Base-by-base conservation (phyloP, 2,329 filamentous ascomycete genomes). In the Thielaviopsis euricoi region DNA sequence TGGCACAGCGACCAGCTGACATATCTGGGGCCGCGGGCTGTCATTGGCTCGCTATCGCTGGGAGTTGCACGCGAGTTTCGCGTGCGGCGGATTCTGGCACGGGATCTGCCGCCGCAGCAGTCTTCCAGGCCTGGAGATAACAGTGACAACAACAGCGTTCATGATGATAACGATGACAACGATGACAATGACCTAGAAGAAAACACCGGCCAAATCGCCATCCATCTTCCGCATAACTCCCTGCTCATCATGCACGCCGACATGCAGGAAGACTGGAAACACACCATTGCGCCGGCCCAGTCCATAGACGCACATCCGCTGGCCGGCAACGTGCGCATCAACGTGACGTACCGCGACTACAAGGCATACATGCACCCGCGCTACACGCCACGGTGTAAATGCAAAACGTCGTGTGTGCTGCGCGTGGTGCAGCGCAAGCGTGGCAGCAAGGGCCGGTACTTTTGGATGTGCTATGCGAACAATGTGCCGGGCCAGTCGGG, bases 241-340 rank as follows among this genome's bases (percentile, higher is more conserved):
- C 77, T 97, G 0, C 76, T 98, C 0, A 76, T 97, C 10, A 97
- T 98, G 93, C 90, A 97, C 66, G 90, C 91, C 0, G 89, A 95
- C 67, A 97, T 95, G 88, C 91, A 97, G 67, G 91, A 97, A 67
- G 85, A 87, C 66, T 97, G 89, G 89, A 97, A 96, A 69, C 93
- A 98, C 69, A 80, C 81, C 63, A 86, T 98, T 50, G 76, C 82
- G 0, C 86, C 89, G 0, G 83, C 86, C 0, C 75, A 77, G 53
- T 81, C 83, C 3, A 86, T 97, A 60, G 85, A 89, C 61, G 88
- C 89, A 1, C 93, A 98, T 68, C 88, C 90, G 0, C 68, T 95
- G 1, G 79, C 90, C 0, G 85, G 85, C 0, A 89, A 83, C 64
- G 83, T 81, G 62, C 79, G 93, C 48, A 90, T 98, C 64, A 97